Base-by-base conservation (phyloP, 2,329 filamentous ascomycete genomes). In the Celoporthe dispersa region DNA sequence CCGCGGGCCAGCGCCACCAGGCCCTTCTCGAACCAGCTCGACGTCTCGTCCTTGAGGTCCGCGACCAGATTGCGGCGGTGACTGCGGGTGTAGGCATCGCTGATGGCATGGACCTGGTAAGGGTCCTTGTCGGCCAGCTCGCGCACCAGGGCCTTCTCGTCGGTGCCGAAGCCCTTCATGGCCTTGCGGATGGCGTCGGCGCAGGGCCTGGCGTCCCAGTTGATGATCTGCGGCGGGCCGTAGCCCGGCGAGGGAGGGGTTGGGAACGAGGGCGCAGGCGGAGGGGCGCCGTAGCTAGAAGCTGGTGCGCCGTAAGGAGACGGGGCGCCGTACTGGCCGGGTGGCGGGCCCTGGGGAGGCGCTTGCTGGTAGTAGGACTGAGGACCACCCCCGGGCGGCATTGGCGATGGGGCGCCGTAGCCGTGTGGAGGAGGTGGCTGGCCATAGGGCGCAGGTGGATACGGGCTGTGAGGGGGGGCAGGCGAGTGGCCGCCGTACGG, bases 101-200 rank as follows among this genome's bases (percentile, higher is more conserved):
- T 88, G 66, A 97, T 84, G 11, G 88, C 84, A 63, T 90, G 87
- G 72, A 96, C 86, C 78, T 97, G 92, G 5, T 94, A 83, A 0
- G 94, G 92, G 73, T 97, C 93, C 73, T 94, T 91, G 74, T 85
- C 87, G 2, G 91, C 83, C 11, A 98, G 83, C 3, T 91, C 83
- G 2, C 84, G 83, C 73, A 97, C 94, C 22, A 98, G 83, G 0
- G 87, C 80, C 76, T 90, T 91, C 79, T 98, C 94, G 76, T 98
- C 90, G 0, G 94, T 98, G 44, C 94, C 95, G 72, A 97, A 93
- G 0, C 79, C 94, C 80, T 97, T 97, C 94, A 98, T 97, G 2
- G 95, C 93, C 74, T 87, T 87, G 67, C 93, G 89, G 31, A 97
- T 83, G 4, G 85, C 87, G 69, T 94, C 88, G 0, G 93, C 92